These are phyloP conservation scores for Eleusine coracana DNA, from an alignment of 176 grass and related monocot species.

Conservation along the genomic window DNA sequence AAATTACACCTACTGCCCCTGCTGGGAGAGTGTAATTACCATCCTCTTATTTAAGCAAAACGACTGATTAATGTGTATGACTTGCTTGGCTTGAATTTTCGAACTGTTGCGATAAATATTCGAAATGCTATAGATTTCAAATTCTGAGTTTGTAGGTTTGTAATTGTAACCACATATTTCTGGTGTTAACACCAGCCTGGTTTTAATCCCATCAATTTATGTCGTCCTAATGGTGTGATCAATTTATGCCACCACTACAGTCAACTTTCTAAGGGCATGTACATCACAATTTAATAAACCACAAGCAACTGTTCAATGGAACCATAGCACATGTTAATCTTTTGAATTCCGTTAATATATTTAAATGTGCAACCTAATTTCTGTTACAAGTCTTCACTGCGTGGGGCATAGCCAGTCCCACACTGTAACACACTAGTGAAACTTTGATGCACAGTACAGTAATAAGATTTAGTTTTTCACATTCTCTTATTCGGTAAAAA, in stretches of 20 bases:
- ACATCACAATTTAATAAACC: no score
- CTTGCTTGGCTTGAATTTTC: background rate
- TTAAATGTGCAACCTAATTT: background rate
- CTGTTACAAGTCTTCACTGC: background rate
- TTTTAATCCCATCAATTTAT: background rate
- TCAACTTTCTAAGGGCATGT: background rate
- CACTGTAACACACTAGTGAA: background rate
- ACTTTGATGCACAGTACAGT: background rate
- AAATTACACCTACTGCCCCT: background rate
- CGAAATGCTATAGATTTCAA: background rate
- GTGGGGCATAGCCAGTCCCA: background rate
- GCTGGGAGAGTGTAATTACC: background rate
- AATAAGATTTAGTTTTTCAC: constrained; percentile 9
- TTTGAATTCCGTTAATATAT: background rate
- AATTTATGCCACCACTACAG: background rate
- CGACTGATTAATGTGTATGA: background rate
- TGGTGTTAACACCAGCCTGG: background rate
- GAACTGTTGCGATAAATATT: background rate
- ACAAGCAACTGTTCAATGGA: background rate
- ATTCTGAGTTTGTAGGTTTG: background rate
- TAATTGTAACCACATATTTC: background rate
- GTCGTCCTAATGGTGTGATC: background rate
- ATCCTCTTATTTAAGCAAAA: background rate
- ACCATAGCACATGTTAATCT: background rate
- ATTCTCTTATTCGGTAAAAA: background rate